Evolutionary conservation across 805 yeast genomes (phyloP).

Genomic region (Babjeviella inositovora): DNA sequence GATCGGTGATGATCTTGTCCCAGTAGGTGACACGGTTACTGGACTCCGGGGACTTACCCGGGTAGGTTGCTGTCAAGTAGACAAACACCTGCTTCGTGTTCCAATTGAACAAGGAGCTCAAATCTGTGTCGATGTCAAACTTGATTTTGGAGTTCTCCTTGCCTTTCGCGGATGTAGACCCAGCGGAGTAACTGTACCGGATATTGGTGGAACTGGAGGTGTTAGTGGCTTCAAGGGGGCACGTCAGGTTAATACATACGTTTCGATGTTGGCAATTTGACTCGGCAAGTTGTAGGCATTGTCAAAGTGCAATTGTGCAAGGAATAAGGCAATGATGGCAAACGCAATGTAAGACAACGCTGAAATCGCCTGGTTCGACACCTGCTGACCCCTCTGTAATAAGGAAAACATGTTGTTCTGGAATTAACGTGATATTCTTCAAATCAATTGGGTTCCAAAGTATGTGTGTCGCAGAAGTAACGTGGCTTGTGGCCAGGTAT

Average conservation of each 20-base stretch:
- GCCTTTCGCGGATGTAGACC: conserved; percentile 47
- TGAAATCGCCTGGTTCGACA: conserved; percentile 37
- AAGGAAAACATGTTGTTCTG: conserved; percentile 22
- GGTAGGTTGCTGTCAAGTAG: conserved; percentile 77
- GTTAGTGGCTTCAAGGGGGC: conserved; percentile 6
- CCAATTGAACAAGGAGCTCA: conserved; percentile 81
- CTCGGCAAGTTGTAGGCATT: conserved; percentile 26
- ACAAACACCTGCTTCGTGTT: conserved; percentile 94
- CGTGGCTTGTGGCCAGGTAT: too few species aligned
- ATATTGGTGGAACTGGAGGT: conserved; percentile 14
- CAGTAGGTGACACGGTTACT: conserved; percentile 68
- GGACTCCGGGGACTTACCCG: conserved; percentile 22
- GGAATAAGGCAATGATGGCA: conserved; percentile 28
- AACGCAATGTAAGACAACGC: conserved; percentile 27
- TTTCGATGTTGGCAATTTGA: conserved; percentile 16
- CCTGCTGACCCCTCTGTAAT: conserved; percentile 26
- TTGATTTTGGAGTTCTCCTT: conserved; percentile 61
- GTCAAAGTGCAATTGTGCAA: conserved; percentile 25
- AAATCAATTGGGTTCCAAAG: too few species aligned
- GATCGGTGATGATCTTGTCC: conserved; percentile 64
- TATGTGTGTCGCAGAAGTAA: too few species aligned
- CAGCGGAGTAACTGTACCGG: conserved; percentile 46
- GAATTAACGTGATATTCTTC: conserved; percentile 10
- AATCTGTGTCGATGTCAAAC: conserved; percentile 65
- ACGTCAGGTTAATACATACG: conserved; percentile 9